Evolutionary conservation across 108 stramenopile genomes (phyloP).

Genomic region (Cylindrotheca closterium): DNA sequence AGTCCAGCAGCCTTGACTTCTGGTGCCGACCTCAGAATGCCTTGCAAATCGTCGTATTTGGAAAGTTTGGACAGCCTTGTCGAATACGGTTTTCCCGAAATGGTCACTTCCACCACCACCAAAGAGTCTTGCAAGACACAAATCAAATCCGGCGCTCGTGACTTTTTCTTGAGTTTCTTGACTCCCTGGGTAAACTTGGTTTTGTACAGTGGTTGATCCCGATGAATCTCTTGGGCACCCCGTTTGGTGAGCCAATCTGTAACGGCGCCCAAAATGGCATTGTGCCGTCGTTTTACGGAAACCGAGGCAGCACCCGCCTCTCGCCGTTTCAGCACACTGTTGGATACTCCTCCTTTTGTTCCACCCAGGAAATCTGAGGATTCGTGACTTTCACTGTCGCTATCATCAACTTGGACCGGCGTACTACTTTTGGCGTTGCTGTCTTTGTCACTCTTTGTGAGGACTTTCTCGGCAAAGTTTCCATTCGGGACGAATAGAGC

Average conservation of each 20-base stretch:
- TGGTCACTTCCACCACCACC: conserved; percentile 39
- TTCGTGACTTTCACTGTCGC: background rate
- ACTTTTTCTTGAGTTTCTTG: conserved; percentile 23
- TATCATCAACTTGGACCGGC: background rate
- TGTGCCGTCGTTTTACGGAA: conserved; percentile 33
- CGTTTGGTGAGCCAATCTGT: conserved; percentile 29
- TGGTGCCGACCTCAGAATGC: background rate
- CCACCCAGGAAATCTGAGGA: background rate
- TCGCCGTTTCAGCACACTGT: conserved; percentile 17
- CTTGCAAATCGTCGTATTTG: conserved; percentile 29
- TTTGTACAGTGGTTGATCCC: conserved; percentile 45
- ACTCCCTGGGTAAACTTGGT: conserved; percentile 17
- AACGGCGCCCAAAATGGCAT: conserved; percentile 28
- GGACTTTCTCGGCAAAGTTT: background rate
- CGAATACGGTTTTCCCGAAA: conserved; percentile 7
- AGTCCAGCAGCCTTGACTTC: conserved; percentile 3
- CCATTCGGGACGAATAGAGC: conserved; percentile 29
- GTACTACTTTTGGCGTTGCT: background rate
- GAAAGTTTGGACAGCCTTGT: conserved; percentile 2
- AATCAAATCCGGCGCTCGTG: conserved; percentile 46
- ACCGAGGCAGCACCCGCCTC: conserved; percentile 12
- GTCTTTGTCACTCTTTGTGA: background rate
- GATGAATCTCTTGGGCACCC: conserved; percentile 29
- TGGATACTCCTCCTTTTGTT: conserved; percentile 8
- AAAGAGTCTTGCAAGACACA: conserved; percentile 18